These are phyloP conservation scores for Fusarium burgessii DNA, from an alignment of 2,329 filamentous ascomycete genomes.

Conservation along the genomic window DNA sequence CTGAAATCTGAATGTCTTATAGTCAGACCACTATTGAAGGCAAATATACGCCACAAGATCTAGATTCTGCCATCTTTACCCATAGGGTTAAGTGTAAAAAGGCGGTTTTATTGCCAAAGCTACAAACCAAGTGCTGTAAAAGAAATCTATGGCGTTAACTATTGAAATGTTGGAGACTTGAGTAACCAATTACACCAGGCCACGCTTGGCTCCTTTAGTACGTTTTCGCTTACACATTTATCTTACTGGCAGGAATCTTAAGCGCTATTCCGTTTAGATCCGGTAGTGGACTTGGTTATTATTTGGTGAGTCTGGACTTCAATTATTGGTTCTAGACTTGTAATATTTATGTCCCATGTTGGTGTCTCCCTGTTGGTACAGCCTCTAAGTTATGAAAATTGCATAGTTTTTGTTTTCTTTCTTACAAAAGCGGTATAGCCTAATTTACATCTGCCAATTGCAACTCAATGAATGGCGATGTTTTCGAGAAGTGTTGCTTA, in stretches of 20 bases:
- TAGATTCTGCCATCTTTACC: neutral
- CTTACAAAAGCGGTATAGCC: too few relatives aligned
- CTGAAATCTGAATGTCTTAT: neutral
- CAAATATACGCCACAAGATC: neutral
- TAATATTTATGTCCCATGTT: too few relatives aligned
- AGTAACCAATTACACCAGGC: rapidly evolving
- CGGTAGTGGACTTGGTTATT: neutral
- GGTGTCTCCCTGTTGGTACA: too few relatives aligned
- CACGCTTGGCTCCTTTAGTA: neutral
- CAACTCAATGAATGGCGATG: neutral
- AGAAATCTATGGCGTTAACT: neutral
- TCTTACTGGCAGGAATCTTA: neutral
- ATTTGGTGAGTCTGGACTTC: too few relatives aligned
- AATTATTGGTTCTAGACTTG: too few relatives aligned
- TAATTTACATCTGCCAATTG: neutral
- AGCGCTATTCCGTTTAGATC: neutral
- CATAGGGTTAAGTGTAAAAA: rapidly evolving
- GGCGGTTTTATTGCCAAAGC: neutral
- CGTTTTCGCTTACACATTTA: neutral
- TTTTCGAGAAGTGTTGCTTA: neutral
- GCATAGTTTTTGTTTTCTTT: too few relatives aligned
- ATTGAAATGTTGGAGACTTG: neutral
- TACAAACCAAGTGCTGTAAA: neutral
- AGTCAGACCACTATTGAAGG: neutral
- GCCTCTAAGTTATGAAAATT: too few relatives aligned